Evolutionary conservation across 2,329 filamentous ascomycete species (phyloP), one percentile per base, ranked within the genome.

Genomic region (Calonectria pteridis): DNA sequence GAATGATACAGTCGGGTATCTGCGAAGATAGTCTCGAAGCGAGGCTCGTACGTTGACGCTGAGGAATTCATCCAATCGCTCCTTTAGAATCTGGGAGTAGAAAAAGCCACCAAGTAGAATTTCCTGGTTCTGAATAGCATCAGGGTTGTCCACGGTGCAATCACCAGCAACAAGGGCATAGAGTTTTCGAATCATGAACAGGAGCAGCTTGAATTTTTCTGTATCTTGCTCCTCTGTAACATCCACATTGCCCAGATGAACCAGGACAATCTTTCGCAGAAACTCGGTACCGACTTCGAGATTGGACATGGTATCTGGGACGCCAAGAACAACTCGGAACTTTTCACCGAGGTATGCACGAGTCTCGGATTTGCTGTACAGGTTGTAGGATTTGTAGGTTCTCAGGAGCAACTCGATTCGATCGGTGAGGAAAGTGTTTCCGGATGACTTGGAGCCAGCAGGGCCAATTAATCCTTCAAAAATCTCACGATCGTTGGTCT

Each of bases 101-200:
- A 99, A 87, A 82, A 98, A 98, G 11, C 97, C 96, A 67, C 96
- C 96, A 2, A 99, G 91, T 29, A 99, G 88, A 72, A 98, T 93
- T 84, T 99, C 97, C 82, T 99, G 97, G 84, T 97, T 98, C 81
- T 98, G 96, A 23, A 98, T 93, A 14, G 97, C 95, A 89, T 99
- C 97, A 1, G 97, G 96, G 82, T 99, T 98, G 87, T 99, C 97
- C 6, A 96, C 92, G 6, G 95, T 91, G 83, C 96, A 98, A 77
- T 98, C 96, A 70, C 96, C 96, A 74, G 96, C 95, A 11, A 97
- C 96, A 63, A 99, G 88, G 18, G 96, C 92, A 82, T 99, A 99
- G 37, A 99, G 91, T 85, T 99, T 99, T 77, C 96, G 91, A 80
- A 96, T 94, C 96, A 98, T 98, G 86, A 98, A 97, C 53, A 98